These are phyloP conservation scores for Ceratocystis destructans DNA, from an alignment of 2,329 filamentous ascomycete species.

Conservation along the genomic window DNA sequence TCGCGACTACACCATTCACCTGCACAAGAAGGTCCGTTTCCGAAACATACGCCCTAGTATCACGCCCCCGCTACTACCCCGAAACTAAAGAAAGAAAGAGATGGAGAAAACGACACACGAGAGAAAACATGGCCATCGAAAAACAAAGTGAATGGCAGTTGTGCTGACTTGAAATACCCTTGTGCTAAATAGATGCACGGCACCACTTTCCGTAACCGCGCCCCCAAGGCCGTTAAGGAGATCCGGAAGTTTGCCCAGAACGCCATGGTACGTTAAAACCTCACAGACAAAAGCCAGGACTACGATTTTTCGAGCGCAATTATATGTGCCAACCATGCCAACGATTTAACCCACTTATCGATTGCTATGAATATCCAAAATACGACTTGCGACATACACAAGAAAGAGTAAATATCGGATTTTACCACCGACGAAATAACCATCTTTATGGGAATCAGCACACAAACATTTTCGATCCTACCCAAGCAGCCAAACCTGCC, in stretches of 20 bases:
- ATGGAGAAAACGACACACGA: neutral
- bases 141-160: slow-evolving; percentile 8
- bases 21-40: slow-evolving; percentile 69
- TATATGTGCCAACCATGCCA: neutral
- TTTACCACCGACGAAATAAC: neutral
- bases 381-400: neutral
- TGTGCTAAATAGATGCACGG: slow-evolving; percentile 63
- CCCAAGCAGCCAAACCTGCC: neutral
- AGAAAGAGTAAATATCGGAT: neutral
- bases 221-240: slow-evolving; percentile 98
- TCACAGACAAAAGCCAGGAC: slow-evolving; percentile 9
- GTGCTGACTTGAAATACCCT: slow-evolving; percentile 26
- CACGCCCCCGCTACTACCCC: neutral
- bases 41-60: slow-evolving; percentile 1
- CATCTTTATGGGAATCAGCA: neutral
- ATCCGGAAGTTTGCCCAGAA: slow-evolving; percentile 86
- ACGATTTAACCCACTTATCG: neutral
- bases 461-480: neutral
- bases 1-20: slow-evolving; percentile 99
- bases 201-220: slow-evolving; percentile 98
- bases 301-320: slow-evolving; percentile 12
- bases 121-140: slow-evolving; percentile 3
- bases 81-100: slow-evolving; percentile 1
- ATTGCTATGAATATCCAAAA: neutral
- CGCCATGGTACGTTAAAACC: slow-evolving; percentile 69